Conservation (phyloP, 345 rosid genomes). For the Eucalyptus curtisii region DNA sequence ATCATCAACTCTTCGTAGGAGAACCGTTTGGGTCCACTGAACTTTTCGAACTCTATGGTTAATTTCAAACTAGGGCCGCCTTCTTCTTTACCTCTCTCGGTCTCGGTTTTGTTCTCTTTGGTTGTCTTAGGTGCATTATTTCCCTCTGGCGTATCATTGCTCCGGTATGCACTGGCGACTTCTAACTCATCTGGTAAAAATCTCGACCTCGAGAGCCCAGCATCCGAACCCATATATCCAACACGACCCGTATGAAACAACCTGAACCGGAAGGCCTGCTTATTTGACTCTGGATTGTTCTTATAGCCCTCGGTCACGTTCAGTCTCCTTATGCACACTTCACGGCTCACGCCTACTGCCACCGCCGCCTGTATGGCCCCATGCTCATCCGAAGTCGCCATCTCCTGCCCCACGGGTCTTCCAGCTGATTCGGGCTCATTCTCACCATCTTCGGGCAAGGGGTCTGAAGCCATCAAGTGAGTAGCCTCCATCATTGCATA, state of each 20-base stretch:
- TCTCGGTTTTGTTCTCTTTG: background rate
- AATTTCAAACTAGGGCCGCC: background rate
- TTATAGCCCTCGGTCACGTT: conserved; percentile 93
- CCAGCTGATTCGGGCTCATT: conserved; percentile 76
- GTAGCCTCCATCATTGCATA: conserved; percentile 88
- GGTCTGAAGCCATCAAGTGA: conserved; percentile 72
- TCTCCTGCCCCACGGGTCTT: conserved; percentile 65
- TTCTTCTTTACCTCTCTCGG: background rate
- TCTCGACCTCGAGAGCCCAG: too few relatives aligned
- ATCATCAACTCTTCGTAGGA: background rate
- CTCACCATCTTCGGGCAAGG: conserved; percentile 63
- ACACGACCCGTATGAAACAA: conserved; percentile 90
- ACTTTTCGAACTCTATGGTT: too few relatives aligned
- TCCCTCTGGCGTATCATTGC: background rate
- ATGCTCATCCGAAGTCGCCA: conserved; percentile 41
- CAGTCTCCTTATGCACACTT: conserved; percentile 71
- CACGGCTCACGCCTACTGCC: conserved; percentile 29
- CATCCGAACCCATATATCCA: conserved; percentile 59
- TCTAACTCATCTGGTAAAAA: background rate
- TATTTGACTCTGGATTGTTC: conserved; percentile 76
- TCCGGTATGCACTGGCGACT: background rate
- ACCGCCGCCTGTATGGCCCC: conserved; percentile 17
- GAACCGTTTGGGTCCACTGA: background rate
- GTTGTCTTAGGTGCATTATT: background rate
- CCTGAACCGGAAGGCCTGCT: conserved; percentile 62